Base-by-base conservation (phyloP, 495 filamentous ascomycete species). In the Clohesyomyces aquaticus region DNA sequence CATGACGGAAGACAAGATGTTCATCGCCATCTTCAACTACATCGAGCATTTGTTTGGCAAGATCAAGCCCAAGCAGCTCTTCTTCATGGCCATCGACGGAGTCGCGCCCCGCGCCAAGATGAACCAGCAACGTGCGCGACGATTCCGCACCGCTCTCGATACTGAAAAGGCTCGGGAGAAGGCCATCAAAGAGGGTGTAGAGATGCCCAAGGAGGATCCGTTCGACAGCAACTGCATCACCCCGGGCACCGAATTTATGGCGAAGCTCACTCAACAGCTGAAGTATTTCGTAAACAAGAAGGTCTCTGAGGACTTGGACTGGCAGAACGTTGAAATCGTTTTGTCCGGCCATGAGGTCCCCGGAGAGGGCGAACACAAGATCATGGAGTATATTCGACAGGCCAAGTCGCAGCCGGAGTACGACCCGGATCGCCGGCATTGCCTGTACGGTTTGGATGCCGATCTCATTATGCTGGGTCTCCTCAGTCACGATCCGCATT, bases 141-240 rank as follows among this genome's bases (percentile, higher is more conserved):
- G 95, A 69, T 99, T 99, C 75, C 87, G 95, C 59, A 98, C 93
- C 23, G 95, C 95, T 27, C 73, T 96, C 42, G 95, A 99, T 71
- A 89, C 87, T 29, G 95, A 99, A 71, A 81, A 81, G 64, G 91
- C 92, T 21, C 87, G 88, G 73, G 88, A 97, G 47, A 96, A 93
- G 79, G 95, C 95, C 16, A 87, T 97, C 48, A 74, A 78, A 29
- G 88, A 97, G 69, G 95, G 95, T 22, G 80, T 91, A 64, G 87
- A 96, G 77, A 86, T 99, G 83, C 95, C 95, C 23, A 94, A 90
- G 69, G 94, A 98, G 68, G 91, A 92, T 60, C 82, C 94, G 8
- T 99, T 99, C 70, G 95, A 99, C 80, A 97, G 93, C 80, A 99
- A 99, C 74, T 96, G 94, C 74, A 99, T 99, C 67, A 99, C 95